Evolutionary conservation across 176 grass and related monocot species (phyloP).

Genomic region (Zizania latifolia): DNA sequence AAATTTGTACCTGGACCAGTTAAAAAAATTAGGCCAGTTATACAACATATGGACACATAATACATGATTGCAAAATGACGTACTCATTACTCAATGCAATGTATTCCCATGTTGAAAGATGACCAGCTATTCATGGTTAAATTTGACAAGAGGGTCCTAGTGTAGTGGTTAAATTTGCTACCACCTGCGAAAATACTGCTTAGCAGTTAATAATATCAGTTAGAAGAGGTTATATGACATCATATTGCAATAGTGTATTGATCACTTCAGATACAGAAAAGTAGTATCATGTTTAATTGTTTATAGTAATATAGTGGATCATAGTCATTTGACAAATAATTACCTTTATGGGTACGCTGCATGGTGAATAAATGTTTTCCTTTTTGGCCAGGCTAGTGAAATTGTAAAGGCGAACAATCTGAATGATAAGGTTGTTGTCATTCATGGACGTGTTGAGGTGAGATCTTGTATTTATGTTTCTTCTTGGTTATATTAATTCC

Average conservation of each 20-base stretch:
- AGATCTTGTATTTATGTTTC: slow-evolving; percentile 32
- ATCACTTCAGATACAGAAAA: background rate
- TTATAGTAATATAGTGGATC: background rate
- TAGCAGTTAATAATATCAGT: background rate
- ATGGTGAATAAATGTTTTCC: background rate
- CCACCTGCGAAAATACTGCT: background rate
- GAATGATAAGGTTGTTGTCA: slow-evolving; percentile 58
- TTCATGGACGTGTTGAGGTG: slow-evolving; percentile 90
- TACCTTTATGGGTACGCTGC: background rate
- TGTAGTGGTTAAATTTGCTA: background rate
- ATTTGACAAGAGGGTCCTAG: too few relatives aligned
- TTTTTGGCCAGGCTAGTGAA: slow-evolving; percentile 57
- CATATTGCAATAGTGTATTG: background rate
- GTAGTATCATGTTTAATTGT: background rate
- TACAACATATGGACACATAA: background rate
- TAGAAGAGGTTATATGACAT: background rate
- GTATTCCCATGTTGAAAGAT: background rate
- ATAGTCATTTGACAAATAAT: background rate
- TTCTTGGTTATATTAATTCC: background rate
- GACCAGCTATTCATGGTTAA: background rate
- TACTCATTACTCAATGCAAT: background rate
- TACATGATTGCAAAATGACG: background rate
- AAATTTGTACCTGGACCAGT: background rate
- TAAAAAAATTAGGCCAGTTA: background rate
- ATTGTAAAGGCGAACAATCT: slow-evolving; percentile 77